These are phyloP conservation scores for Pythium pectinolyticum DNA, from an alignment of 352 stramenopile species.

Conservation along the genomic window DNA sequence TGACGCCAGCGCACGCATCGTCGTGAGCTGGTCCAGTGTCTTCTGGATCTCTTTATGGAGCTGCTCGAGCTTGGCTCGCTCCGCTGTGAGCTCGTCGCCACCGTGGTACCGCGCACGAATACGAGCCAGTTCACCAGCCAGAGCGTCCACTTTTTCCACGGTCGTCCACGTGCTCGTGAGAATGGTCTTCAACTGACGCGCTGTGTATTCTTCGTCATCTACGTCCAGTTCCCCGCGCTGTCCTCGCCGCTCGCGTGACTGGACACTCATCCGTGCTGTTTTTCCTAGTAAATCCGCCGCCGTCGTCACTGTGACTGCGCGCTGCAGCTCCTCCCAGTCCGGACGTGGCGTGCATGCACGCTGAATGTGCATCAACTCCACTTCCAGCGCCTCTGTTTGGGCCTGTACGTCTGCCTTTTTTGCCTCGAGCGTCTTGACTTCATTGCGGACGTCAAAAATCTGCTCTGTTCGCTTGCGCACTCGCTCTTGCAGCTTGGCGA, in stretches of 20 bases:
- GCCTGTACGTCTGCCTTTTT: slow-evolving; percentile 26
- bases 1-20: slow-evolving; percentile 21
- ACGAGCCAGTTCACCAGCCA: slow-evolving; percentile 46
- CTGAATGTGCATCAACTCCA: slow-evolving; percentile 45
- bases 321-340: slow-evolving; percentile 59
- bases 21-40: slow-evolving; percentile 56
- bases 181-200: slow-evolving; percentile 40
- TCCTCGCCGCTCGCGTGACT: slow-evolving; percentile 16
- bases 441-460: slow-evolving; percentile 63
- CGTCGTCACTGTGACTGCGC: slow-evolving; percentile 53
- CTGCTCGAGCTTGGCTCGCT: slow-evolving; percentile 59
- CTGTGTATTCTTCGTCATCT: slow-evolving; percentile 36
- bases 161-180: slow-evolving; percentile 62
- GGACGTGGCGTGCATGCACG: slow-evolving; percentile 63
- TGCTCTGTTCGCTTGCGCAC: slow-evolving; percentile 49
- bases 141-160: slow-evolving; percentile 57
- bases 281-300: slow-evolving; percentile 44
- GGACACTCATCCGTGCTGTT: slow-evolving; percentile 13
- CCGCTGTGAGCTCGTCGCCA: slow-evolving; percentile 41
- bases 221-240: slow-evolving; percentile 30
- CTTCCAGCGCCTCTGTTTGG: slow-evolving; percentile 32
- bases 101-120: slow-evolving; percentile 56
- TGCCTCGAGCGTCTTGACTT: slow-evolving; percentile 36
- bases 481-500: slow-evolving; percentile 33
- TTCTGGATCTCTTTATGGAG: slow-evolving; percentile 59